Percentiles rank a stretch among this genome's conserved stretches.
phyloP scores from a whole-genome alignment of 1,139 yeast genomes.

The Zygosaccharomyces pseudobailii region DNA sequence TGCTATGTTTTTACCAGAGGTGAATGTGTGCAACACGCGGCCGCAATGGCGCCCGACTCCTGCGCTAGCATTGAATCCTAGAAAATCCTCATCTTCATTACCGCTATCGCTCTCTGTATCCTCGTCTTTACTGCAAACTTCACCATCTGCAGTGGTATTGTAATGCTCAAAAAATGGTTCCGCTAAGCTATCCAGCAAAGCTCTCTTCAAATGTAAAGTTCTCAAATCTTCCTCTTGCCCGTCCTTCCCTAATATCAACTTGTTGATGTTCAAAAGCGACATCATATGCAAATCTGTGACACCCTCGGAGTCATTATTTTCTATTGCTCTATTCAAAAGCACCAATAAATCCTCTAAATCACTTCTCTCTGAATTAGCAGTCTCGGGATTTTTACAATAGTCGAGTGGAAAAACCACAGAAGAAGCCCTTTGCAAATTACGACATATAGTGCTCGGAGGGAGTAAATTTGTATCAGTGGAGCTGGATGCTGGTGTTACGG shows the following conservation, averaged over 20 bases:
- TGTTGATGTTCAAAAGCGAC: constrained; percentile 32
- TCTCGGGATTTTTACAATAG: constrained; percentile 4
- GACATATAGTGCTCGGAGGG: constrained; percentile 2
- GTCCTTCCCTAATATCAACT: constrained; percentile 40
- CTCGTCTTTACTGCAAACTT: constrained; percentile 8
- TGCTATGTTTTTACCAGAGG: constrained; percentile 59
- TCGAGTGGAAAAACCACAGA: constrained; percentile 16
- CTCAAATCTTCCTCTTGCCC: constrained; percentile 32
- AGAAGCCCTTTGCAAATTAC: constrained; percentile 14
- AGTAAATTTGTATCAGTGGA: constrained; percentile 1
- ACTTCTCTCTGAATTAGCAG: neutral
- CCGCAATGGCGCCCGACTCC: constrained; percentile 22
- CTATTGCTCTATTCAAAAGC: constrained; percentile 32
- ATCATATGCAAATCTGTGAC: constrained; percentile 33
- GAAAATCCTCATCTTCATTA: constrained; percentile 11
- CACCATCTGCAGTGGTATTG: constrained; percentile 20
- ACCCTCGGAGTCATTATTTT: constrained; percentile 35
- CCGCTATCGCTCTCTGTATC: constrained; percentile 9
- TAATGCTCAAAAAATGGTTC: constrained; percentile 62
- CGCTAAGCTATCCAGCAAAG: constrained; percentile 61
- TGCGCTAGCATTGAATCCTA: constrained; percentile 12
- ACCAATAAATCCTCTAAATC: constrained; percentile 25
- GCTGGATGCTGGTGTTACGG: constrained; percentile 5
- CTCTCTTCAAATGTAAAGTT: constrained; percentile 41
- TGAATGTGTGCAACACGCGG: constrained; percentile 49